Percentiles rank a stretch among this genome's conserved stretches.
Conservation (phyloP, 2,329 filamentous ascomycete species). For the Aspergillus texensis region DNA sequence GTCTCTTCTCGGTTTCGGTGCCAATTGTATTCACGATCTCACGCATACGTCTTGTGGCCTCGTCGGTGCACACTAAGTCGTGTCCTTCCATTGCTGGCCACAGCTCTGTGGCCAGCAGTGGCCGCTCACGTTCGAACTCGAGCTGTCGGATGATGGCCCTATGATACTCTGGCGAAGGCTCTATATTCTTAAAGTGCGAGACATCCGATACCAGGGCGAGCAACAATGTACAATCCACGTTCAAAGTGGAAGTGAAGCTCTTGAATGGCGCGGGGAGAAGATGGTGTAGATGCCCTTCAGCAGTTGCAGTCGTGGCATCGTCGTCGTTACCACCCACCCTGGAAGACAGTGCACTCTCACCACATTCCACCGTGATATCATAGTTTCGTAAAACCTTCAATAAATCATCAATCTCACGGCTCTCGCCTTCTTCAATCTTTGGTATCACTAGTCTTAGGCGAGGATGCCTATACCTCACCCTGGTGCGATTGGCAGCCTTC, state of each 20-base stretch:
- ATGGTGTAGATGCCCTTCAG: constrained; percentile 27
- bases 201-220: constrained; percentile 75
- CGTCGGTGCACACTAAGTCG: constrained; percentile 65
- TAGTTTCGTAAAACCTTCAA: constrained; percentile 58
- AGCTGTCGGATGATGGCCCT: constrained; percentile 66
- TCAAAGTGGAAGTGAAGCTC: constrained; percentile 47
- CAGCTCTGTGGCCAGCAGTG: constrained; percentile 62
- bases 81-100: constrained; percentile 63
- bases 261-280: constrained; percentile 47
- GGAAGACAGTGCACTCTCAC: constrained; percentile 22
- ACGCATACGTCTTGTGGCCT: constrained; percentile 67
- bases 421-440: constrained; percentile 55
- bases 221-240: constrained; percentile 64
- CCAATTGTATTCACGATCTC: constrained; percentile 67
- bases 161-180: constrained; percentile 58
- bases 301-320: constrained; percentile 11
- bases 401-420: constrained; percentile 59
- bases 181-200: constrained; percentile 56
- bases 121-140: constrained; percentile 63
- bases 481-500: constrained; percentile 58
- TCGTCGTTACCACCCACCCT: constrained; percentile 4
- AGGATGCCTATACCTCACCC: constrained; percentile 63
- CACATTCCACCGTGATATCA: constrained; percentile 48
- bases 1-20: constrained; percentile 60
- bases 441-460: constrained; percentile 63